Percentiles rank a stretch among this genome's conserved stretches.
These are phyloP conservation scores for Cinnamomum micranthum DNA, from an alignment of 164 flowering plant species.

Conservation along the genomic window DNA sequence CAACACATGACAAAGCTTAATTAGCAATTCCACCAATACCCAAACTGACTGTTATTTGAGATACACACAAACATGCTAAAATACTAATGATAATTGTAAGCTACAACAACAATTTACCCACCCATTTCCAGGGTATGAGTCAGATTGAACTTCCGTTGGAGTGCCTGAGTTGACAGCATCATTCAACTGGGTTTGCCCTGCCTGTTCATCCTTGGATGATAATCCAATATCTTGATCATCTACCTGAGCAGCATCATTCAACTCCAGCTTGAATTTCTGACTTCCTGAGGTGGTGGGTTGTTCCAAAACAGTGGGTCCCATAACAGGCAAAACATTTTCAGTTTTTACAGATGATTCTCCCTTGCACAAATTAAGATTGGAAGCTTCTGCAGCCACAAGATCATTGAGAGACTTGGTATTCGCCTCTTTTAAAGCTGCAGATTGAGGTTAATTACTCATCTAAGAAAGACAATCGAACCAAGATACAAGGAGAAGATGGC, in stretches of 20 bases:
- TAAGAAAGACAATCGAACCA: not conserved
- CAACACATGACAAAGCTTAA: not conserved
- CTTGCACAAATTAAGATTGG: conserved; percentile 8
- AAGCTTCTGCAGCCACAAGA: conserved; percentile 13
- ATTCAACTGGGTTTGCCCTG: conserved; percentile 1
- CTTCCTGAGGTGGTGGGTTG: conserved; percentile 3
- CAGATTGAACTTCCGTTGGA: conserved; percentile 9
- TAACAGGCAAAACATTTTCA: conserved; percentile 12
- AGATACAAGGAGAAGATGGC: not conserved
- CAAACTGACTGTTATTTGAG: not conserved
- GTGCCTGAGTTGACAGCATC: conserved; percentile 1
- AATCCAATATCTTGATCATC: conserved; percentile 8
- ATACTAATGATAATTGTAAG: not conserved
- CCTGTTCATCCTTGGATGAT: conserved; percentile 13
- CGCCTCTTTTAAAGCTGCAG: conserved; percentile 30
- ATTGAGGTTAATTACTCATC: conserved; percentile 9
- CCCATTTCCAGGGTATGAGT: conserved; percentile 14
- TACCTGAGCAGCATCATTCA: conserved; percentile 13
- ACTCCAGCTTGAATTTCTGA: conserved; percentile 9
- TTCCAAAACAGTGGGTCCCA: conserved; percentile 16
- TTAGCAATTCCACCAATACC: too few species aligned
- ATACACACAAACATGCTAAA: not conserved
- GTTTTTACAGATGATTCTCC: conserved; percentile 21
- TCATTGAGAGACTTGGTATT: conserved; percentile 11
- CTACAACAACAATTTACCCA: conserved; percentile 7